These are phyloP conservation scores for Tolypocladium tundrense DNA, from an alignment of 2,329 filamentous ascomycete genomes.

Conservation along the genomic window DNA sequence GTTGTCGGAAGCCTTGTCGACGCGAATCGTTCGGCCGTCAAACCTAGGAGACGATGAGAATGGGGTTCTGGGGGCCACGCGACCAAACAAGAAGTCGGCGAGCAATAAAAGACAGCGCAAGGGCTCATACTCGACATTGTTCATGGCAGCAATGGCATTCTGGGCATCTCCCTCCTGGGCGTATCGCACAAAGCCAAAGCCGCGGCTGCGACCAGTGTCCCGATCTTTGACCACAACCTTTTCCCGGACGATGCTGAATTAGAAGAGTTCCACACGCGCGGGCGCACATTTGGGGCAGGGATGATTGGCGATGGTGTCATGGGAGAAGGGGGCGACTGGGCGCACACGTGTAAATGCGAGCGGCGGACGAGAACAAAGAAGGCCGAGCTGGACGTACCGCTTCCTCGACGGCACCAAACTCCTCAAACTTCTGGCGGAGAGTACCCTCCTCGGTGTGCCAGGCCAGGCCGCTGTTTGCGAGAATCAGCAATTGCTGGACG, in stretches of 20 bases:
- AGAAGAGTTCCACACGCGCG: constrained; percentile 9
- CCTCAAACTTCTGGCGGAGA: constrained; percentile 82
- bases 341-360: neutral
- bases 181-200: constrained; percentile 95
- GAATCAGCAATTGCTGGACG: constrained; percentile 10
- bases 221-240: constrained; percentile 97
- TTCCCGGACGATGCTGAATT: constrained; percentile 5
- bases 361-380: neutral
- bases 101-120: constrained; percentile 10
- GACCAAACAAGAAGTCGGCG: neutral
- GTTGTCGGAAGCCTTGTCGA: constrained; percentile 88
- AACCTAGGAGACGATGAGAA: constrained; percentile 46
- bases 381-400: constrained; percentile 56
- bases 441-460: constrained; percentile 94
- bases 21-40: constrained; percentile 86
- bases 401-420: constrained; percentile 86
- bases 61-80: neutral
- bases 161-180: constrained; percentile 65
- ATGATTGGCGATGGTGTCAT: neutral
- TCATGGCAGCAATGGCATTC: constrained; percentile 67
- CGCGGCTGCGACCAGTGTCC: constrained; percentile 90
- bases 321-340: neutral
- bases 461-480: constrained; percentile 66
- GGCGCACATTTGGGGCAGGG: neutral
- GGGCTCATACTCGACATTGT: constrained; percentile 71